Conservation (phyloP, 2,329 filamentous ascomycete species). For the Annulohypoxylon truncatum region DNA sequence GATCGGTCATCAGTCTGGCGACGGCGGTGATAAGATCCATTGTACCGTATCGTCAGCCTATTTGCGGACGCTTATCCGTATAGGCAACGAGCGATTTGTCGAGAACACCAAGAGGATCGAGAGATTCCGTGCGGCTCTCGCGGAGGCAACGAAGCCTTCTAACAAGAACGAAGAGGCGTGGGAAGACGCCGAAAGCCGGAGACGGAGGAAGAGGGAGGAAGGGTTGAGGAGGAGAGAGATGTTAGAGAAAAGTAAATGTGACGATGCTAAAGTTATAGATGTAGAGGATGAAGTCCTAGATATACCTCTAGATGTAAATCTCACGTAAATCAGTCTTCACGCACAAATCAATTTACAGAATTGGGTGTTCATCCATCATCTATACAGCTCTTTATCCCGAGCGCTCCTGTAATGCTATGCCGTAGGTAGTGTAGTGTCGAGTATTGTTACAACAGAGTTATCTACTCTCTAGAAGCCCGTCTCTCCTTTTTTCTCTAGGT, state of each 20-base stretch:
- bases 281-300: constrained; percentile 32
- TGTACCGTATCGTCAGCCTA: constrained; percentile 74
- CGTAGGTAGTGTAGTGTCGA: constrained; percentile 41
- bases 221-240: constrained; percentile 63
- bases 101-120: constrained; percentile 76
- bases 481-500: background rate
- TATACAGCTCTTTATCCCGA: constrained; percentile 42
- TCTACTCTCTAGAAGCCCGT: background rate
- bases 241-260: constrained; percentile 48
- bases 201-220: constrained; percentile 68
- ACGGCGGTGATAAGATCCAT: constrained; percentile 47
- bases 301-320: constrained; percentile 41
- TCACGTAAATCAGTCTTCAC: constrained; percentile 40
- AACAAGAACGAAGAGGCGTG: constrained; percentile 58
- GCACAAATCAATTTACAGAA: background rate
- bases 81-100: constrained; percentile 80
- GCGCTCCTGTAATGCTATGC: constrained; percentile 44
- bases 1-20: constrained; percentile 68
- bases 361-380: constrained; percentile 32
- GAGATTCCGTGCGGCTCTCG: constrained; percentile 69
- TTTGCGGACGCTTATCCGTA: constrained; percentile 71
- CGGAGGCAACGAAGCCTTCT: constrained; percentile 48
- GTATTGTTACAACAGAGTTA: constrained; percentile 45
- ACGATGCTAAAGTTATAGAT: constrained; percentile 39
- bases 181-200: constrained; percentile 65